Percentiles rank a stretch among this genome's conserved stretches.
Evolutionary conservation across 148 eudicot species (phyloP).

Genomic region (Drosera capensis): DNA sequence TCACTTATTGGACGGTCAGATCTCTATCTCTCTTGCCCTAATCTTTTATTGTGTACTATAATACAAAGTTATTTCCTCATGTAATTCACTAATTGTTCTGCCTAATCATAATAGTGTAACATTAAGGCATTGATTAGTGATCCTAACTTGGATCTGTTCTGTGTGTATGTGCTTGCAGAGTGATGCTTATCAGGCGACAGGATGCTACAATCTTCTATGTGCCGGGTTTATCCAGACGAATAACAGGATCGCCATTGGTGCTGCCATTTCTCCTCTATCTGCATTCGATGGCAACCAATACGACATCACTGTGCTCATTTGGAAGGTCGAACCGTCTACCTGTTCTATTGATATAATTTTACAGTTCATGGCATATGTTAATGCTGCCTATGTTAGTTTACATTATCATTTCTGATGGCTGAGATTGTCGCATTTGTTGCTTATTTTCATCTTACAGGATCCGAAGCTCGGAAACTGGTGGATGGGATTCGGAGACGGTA

Average conservation of each 20-base stretch:
- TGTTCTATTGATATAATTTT: no score
- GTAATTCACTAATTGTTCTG: no score
- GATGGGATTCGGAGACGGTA: slow-evolving; percentile 82
- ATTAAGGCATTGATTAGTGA: not conserved
- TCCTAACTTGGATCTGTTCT: no score
- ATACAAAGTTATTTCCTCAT: not conserved
- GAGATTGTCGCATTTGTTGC: no score
- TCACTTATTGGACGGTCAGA: slow-evolving; percentile 97
- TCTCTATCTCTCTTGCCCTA: not conserved
- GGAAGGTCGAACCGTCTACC: slow-evolving; percentile 48
- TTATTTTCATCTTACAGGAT: slow-evolving; percentile 31
- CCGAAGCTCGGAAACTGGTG: slow-evolving; percentile 98
- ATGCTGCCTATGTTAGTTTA: not conserved
- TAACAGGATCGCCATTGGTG: slow-evolving; percentile 85
- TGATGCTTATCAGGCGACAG: slow-evolving; percentile 89
- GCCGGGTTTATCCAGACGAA: slow-evolving; percentile 86
- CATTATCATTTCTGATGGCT: no score
- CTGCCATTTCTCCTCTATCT: slow-evolving; percentile 88
- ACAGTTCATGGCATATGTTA: no score
- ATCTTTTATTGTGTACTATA: not conserved
- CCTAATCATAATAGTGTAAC: not conserved
- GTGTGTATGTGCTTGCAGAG: no score
- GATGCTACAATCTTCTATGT: slow-evolving; percentile 93
- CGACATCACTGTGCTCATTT: slow-evolving; percentile 73
- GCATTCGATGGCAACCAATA: slow-evolving; percentile 36